Conservation (phyloP, 768 basidiomycete genomes). For the Paxillus involutus region DNA sequence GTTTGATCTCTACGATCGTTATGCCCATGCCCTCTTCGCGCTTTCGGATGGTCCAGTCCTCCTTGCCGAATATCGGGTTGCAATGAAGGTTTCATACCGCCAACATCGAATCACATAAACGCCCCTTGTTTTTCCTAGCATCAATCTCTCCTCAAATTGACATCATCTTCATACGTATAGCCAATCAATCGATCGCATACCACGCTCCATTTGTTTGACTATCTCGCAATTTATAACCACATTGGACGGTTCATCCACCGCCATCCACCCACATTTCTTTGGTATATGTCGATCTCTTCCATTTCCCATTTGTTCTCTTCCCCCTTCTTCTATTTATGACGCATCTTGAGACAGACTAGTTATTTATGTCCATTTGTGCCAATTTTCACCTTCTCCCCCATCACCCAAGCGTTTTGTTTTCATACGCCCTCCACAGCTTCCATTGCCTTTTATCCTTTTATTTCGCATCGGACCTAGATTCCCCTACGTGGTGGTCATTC, state of each 20-base stretch:
- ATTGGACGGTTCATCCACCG: constrained; percentile 30
- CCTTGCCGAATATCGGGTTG: constrained; percentile 8
- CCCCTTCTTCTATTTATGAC: constrained; percentile 26
- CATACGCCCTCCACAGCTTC: no score
- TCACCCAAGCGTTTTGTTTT: constrained; percentile 1
- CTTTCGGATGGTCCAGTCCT: constrained; percentile 4
- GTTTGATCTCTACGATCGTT: constrained; percentile 12
- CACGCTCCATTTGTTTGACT: constrained; percentile 33
- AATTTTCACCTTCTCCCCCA: background rate
- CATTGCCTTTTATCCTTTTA: background rate
- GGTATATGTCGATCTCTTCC: constrained; percentile 10
- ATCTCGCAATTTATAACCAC: constrained; percentile 22
- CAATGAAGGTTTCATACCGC: constrained; percentile 3
- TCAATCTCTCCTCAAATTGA: constrained; percentile 18
- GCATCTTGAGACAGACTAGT: constrained; percentile 24
- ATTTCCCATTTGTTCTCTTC: background rate
- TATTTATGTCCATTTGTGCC: constrained; percentile 35
- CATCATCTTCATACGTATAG: constrained; percentile 19
- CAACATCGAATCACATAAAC: constrained; percentile 13
- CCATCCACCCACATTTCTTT: constrained; percentile 15
- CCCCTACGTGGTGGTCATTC: constrained; percentile 1
- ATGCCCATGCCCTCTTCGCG: constrained; percentile 12
- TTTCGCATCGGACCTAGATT: constrained; percentile 19
- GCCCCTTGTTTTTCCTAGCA: constrained; percentile 12
- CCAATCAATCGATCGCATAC: constrained; percentile 24